Evolutionary conservation across 257 asterid genomes (phyloP), one percentile per base, ranked within the genome.

Genomic region (Datura wrightii): DNA sequence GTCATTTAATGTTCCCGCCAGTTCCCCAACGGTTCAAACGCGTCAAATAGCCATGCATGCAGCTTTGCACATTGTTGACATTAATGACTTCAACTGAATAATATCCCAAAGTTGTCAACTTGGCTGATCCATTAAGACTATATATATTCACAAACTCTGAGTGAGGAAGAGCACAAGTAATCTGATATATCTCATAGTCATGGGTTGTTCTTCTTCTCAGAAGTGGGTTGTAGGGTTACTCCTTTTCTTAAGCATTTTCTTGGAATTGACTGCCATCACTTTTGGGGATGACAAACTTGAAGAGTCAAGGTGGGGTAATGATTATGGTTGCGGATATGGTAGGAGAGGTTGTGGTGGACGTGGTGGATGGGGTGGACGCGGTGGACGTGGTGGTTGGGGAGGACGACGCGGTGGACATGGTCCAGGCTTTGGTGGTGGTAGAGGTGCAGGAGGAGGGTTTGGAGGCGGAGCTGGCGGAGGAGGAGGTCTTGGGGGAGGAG

Each of bases 21-120:
- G 14, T 36, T 53, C 83, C 90, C 88, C 90, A 88, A 86, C 90
- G 62, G 83, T 79, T 86, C 82, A 9, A 86, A 88, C 88, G 90
- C 90, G 89, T 86, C 19, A 2, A 36, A 14, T 71, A 44, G 52
- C 82, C 88, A 18, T 84, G 83, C 83, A 84, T 72, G 80, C 80
- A 72, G 59, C 74, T 69, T 55, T 65, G 48, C 86, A 81, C 79
- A 80, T 9, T 66, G 52, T 42, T 8, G 55, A 13, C 85, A 87
- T 83, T 79, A 76, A 85, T 87, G 83, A 71, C 76, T 39, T 72
- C 44, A 39, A 18, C 36, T n/a, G 13, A 74, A 14, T 36, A 60
- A 4, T 19, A 15, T 19, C 37, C 5, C 5, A 67, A 79, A 56
- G n/a, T 56, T 9, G 34, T 18, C 81, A 16, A 50, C 48, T 79